phyloP scores from a whole-genome alignment of 352 stramenopile species.

The Pythium diclinum region DNA sequence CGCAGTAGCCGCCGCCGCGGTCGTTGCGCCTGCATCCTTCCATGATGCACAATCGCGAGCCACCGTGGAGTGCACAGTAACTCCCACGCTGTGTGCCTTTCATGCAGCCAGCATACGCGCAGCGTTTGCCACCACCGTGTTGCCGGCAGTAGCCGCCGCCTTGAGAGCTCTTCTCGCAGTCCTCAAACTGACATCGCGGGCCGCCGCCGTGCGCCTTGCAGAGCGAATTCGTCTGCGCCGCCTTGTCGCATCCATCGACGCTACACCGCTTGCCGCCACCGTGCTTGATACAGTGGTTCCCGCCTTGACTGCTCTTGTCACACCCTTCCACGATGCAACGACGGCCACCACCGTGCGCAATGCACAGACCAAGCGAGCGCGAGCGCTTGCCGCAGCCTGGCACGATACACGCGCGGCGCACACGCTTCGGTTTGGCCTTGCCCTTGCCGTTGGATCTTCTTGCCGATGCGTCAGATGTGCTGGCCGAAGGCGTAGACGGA shows the following conservation, averaged over 20 bases:
- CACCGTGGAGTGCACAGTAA: constrained; percentile 43
- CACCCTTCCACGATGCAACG: constrained; percentile 75
- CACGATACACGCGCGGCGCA: constrained; percentile 58
- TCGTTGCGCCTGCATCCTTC: constrained; percentile 75
- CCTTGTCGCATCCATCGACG: constrained; percentile 75
- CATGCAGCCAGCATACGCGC: constrained; percentile 34
- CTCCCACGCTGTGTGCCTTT: constrained; percentile 43
- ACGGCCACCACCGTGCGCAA: constrained; percentile 78
- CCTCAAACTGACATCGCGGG: constrained; percentile 33
- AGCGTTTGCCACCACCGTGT: constrained; percentile 47
- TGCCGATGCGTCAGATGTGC: neutral
- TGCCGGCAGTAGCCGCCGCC: constrained; percentile 45
- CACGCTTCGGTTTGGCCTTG: neutral
- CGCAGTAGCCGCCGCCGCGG: constrained; percentile 29
- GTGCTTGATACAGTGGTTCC: constrained; percentile 85
- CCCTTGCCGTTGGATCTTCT: neutral
- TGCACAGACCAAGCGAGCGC: constrained; percentile 81
- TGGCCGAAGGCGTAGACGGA: constrained; percentile 19
- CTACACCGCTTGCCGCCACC: constrained; percentile 83
- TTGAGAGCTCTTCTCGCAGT: constrained; percentile 49
- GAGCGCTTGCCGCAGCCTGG: constrained; percentile 81
- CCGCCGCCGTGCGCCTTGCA: constrained; percentile 52
- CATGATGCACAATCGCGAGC: constrained; percentile 71
- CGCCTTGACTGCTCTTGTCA: constrained; percentile 80
- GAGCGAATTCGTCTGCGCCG: constrained; percentile 40